Percentiles rank a stretch among this genome's conserved stretches.
Evolutionary conservation across 345 rosid species (phyloP).

Genomic region (Citrus cavaleriei): DNA sequence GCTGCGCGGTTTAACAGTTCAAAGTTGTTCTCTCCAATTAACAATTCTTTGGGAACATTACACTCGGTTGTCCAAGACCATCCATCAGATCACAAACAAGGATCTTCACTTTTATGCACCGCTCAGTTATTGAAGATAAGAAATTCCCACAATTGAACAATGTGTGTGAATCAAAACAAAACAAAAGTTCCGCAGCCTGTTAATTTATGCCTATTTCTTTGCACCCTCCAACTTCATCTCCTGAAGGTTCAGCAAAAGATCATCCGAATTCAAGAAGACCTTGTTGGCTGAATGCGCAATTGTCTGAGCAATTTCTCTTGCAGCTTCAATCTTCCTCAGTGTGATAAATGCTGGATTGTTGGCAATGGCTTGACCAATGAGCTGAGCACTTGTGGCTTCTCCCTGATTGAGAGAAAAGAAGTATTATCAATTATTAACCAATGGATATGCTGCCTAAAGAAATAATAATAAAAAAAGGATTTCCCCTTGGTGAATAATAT

Average conservation of each 20-base stretch:
- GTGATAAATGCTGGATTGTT: constrained; percentile 90
- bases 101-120: not conserved
- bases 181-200: not conserved
- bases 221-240: constrained; percentile 47
- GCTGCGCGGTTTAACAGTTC: not conserved
- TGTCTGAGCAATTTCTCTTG: constrained; percentile 86
- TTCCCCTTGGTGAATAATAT: not conserved
- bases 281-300: constrained; percentile 69
- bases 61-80: not conserved
- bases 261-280: constrained; percentile 67
- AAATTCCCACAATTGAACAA: not conserved
- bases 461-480: not conserved
- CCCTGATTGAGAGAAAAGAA: constrained; percentile 46
- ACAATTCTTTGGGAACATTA: not conserved
- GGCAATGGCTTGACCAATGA: constrained; percentile 93
- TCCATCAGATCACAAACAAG: not conserved
- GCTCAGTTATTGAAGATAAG: not conserved
- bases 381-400: constrained; percentile 89
- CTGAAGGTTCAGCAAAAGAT: constrained; percentile 80
- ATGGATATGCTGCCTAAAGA: not conserved
- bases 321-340: constrained; percentile 88
- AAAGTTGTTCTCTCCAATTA: not conserved
- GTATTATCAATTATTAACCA: not conserved
- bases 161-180: not conserved
- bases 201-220: constrained; percentile 36